Base-by-base conservation (phyloP, 2,329 filamentous ascomycete species). In the Stachybotrys chlorohalonatus region DNA sequence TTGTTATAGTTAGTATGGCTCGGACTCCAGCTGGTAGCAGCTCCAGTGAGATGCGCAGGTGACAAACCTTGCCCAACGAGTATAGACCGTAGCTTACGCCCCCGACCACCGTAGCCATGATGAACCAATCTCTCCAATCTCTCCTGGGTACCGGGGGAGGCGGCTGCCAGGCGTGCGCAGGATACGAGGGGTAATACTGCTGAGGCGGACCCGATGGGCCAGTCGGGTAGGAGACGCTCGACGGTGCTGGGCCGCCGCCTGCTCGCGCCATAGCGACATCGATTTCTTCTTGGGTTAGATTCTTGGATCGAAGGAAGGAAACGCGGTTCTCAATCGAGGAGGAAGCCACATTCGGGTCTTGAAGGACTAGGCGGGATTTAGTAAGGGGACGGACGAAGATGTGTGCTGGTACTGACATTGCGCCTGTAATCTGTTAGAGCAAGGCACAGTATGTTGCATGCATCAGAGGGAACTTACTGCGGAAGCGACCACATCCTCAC, bases 81-180 rank as follows among this genome's bases (percentile, higher is more conserved):
- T 94, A 99, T 24, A 96, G 73, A 0, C 92, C 93, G 66, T 96
- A 97, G 46, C 90, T 82, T 17, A 96, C 86, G 51, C 92, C 90
- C 55, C 91, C 87, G 58, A 95, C 87, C 11, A 97, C 89, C 0
- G 94, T 99, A 7, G 94, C 94, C 90, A 97, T 96, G 71, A 99
- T 97, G 73, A 99, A 99, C 89, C 91, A 97, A 68, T 99, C 94
- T 58, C 95, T 83, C 94, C 94, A 99, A 73, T 99, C 94, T 66
- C 94, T 80, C 67, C 84, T 86, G 3, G 91, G 91, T 2, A 84
- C 73, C 54, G 80, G 76, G 1, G 79, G 79, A 4, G 81, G 74
- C 32, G 76, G 76, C 63, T 83, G 82, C 82, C 82, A 85, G 61
- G 78, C 74, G 56, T 79, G 73, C 57, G 77, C 78, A 52, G 76